phyloP scores from a whole-genome alignment of 2,329 filamentous ascomycete genomes.

The Periconia sp. region DNA sequence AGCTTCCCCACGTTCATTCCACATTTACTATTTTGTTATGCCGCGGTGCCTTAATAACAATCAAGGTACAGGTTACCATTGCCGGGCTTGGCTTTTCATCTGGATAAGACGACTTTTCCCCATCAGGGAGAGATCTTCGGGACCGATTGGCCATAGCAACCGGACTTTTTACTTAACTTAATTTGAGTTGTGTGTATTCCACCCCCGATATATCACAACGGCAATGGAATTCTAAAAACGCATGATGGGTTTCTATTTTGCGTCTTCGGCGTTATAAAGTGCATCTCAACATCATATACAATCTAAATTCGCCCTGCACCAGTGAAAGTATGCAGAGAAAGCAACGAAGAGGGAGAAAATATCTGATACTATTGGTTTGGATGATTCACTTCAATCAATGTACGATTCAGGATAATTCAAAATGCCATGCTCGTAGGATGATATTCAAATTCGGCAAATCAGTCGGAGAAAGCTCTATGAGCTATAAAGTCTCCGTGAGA shows the following conservation, averaged over 20 bases:
- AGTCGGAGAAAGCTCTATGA: too few relatives aligned
- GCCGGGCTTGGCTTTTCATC: background rate
- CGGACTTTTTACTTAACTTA: background rate
- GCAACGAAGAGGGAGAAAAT: background rate
- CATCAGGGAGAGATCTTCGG: background rate
- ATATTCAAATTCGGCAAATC: too few relatives aligned
- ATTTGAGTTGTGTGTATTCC: background rate
- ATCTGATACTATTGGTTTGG: too few relatives aligned
- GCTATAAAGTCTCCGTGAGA: too few relatives aligned
- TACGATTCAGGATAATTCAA: too few relatives aligned
- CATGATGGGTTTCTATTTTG: background rate
- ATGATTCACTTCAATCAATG: too few relatives aligned
- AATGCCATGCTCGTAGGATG: too few relatives aligned
- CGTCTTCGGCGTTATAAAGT: background rate
- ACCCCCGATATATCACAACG: too few relatives aligned
- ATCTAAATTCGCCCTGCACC: background rate
- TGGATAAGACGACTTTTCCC: background rate
- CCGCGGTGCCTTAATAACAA: background rate
- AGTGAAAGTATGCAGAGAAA: background rate
- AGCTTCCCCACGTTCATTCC: background rate
- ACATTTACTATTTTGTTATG: background rate
- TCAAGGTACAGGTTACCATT: background rate
- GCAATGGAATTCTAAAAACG: background rate
- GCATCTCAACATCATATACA: background rate
- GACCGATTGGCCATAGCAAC: background rate